Evolutionary conservation across 164 flowering plant genomes (phyloP), one percentile per base, ranked within the genome.

Genomic region (Nymphaea thermarum): DNA sequence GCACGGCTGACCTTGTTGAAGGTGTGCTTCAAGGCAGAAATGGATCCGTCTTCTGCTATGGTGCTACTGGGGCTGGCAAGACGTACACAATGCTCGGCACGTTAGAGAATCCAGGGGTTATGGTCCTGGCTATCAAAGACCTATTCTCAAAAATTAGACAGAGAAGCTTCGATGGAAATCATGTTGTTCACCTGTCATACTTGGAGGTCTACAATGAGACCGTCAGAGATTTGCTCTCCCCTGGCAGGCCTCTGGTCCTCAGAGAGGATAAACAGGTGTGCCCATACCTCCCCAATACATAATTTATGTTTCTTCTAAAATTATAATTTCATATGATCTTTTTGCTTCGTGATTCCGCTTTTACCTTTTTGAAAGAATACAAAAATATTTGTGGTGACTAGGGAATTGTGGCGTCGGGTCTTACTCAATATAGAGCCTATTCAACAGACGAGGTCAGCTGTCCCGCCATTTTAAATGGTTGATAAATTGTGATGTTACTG

Each of bases 41-140:
- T 71, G 98, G 98, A 2, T 87, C 98, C 2, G 98, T 93, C 2
- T 93, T 93, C 77, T 93, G 98, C 75, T 93, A 90, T 70, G 98
- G 98, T 11, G 96, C 98, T 25, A 93, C 98, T 4, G 98, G 98
- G 71, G 98, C 98, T 69, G 98, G 98, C 42, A 93, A 93, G 76
- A 93, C 98, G 0, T 84, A 90, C 75, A 93, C 98, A 43, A 93
- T 93, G 98, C 84, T 93, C 1, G 98, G 98, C 16, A 90, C 98
- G 4, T 67, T 86, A 64, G 95, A 88, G 67, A 88, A 83, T 74
- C 98, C 96, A 0, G 98, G 98, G 6, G 96, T 93, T 57, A 93
- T 93, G 98, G 98, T 93, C 53, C 82, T 93, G 73, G 98, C 98
- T 63, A 93, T 93, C 45, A 93, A 90, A 74, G 96, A 93, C 75